Evolutionary conservation across 208 protist genomes (phyloP), one percentile per base, ranked within the genome.

Genomic region (Sergeia podlipaevii): DNA sequence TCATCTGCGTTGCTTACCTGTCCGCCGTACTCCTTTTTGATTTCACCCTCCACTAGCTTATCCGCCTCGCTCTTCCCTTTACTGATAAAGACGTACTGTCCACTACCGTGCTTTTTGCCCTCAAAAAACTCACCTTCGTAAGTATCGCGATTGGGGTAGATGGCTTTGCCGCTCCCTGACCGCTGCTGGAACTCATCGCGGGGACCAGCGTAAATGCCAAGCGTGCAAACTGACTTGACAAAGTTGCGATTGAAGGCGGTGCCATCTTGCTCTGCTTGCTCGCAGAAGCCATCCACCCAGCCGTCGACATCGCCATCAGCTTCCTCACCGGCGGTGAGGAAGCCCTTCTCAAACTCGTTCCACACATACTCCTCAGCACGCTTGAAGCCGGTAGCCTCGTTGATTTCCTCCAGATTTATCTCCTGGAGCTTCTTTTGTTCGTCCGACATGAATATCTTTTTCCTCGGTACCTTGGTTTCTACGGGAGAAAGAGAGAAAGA

Each of bases 41-140:
- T 42, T 43, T 85, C 77, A 34, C 75, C 77, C 17, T 85, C 70
- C 15, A 96, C 72, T 32, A 92, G 65, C 23, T 73, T 69, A 55
- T 96, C 89, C 5, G 73, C 78, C 53, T 96, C 89, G 41, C 79
- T 89, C 45, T 85, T 86, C 34, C 74, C 83, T 34, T 78, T 71
- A 49, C 76, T 86, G 4, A 70, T 67, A 61, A 88, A 90, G 2
- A 73, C 62, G 69, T 96, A 96, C 29, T 71, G 70, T 0, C 89
- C 89, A 45, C 53, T 76, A 0, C 89, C 89, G 60, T 96, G 80
- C 57, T 91, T 91, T 45, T 96, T 91, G 7, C 81, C 89, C 48
- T 91, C 82, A 41, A 91, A 93, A 52, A 91, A 96, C 51, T 93
- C 80, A 10, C 89, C 89, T 13, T 96, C 89, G 64, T 93, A 96